Conservation (phyloP, 345 rosid genomes). For the Eucalyptus grandis region DNA sequence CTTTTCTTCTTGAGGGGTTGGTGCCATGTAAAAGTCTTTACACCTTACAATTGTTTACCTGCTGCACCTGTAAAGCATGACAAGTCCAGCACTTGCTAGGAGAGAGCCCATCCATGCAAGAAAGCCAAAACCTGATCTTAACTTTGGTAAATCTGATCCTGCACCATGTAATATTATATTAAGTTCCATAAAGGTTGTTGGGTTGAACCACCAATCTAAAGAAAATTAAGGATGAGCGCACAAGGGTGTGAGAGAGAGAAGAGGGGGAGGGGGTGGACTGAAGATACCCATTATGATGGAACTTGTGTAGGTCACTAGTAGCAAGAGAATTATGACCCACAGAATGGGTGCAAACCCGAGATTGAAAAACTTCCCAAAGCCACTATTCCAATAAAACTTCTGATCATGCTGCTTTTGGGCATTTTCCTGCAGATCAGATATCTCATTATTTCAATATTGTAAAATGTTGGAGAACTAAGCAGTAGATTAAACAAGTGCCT, state of each 20-base stretch:
- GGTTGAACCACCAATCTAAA: background rate
- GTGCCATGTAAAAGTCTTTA: background rate
- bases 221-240: background rate
- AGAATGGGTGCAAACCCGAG: constrained; percentile 86
- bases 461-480: background rate
- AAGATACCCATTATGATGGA: constrained; percentile 63
- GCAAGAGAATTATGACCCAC: constrained; percentile 56
- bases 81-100: constrained; percentile 64
- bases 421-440: constrained; percentile 54
- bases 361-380: constrained; percentile 61
- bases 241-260: background rate
- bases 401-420: constrained; percentile 81
- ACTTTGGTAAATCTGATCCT: constrained; percentile 70
- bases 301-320: constrained; percentile 52
- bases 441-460: background rate
- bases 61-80: constrained; percentile 86
- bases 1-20: background rate
- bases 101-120: constrained; percentile 82
- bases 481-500: background rate
- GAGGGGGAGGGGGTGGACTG: background rate
- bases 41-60: constrained; percentile 29
- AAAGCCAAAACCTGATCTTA: constrained; percentile 63
- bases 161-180: constrained; percentile 8
- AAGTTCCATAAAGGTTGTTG: background rate
- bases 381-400: constrained; percentile 50